A percentile compares a stretch with the other conserved stretches of the same genome.
These are phyloP conservation scores for Pestalotiopsis sp. DNA, from an alignment of 2,329 filamentous ascomycete species.

Conservation along the genomic window DNA sequence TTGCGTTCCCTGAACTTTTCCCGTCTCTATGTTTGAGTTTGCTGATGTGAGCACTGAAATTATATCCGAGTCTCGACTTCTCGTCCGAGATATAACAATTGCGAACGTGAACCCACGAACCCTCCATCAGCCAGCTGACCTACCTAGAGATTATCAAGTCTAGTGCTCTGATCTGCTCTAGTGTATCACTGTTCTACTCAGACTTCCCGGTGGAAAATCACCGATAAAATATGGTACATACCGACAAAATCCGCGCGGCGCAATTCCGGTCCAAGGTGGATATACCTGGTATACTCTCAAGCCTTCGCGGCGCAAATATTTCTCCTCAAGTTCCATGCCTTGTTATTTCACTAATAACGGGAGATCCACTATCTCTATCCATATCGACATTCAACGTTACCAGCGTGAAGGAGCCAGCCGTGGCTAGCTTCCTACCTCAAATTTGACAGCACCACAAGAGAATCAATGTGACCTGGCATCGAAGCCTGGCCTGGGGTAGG, in stretches of 20 bases:
- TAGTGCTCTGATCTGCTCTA: background rate
- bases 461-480: background rate
- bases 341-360: background rate
- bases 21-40: background rate
- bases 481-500: background rate
- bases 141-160: background rate
- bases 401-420: background rate
- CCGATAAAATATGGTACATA: background rate
- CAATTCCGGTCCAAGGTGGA: background rate
- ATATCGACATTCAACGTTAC: slow-evolving; percentile 7
- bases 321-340: background rate
- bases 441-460: background rate
- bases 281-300: background rate
- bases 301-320: too few relatives aligned
- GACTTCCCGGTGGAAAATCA: background rate
- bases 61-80: too few relatives aligned
- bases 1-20: background rate
- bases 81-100: too few relatives aligned
- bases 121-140: too few relatives aligned
- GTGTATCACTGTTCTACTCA: background rate
- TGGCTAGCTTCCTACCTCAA: background rate
- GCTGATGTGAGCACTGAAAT: background rate
- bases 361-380: slow-evolving; percentile 2
- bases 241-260: background rate
- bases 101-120: too few relatives aligned